These are phyloP conservation scores for Mitragyna speciosa DNA, from an alignment of 257 asterid species.

Conservation along the genomic window DNA sequence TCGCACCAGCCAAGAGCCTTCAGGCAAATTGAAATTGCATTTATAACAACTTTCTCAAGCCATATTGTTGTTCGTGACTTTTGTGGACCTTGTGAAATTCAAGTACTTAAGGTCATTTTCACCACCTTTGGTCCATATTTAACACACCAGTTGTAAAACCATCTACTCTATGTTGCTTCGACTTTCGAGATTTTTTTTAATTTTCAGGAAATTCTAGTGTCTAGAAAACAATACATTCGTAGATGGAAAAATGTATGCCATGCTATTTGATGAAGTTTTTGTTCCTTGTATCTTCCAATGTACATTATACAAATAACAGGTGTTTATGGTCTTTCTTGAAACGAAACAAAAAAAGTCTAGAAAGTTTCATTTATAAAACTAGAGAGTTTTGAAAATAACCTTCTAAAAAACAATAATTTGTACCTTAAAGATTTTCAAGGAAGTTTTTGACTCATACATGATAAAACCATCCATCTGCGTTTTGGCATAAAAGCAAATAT, in stretches of 20 bases:
- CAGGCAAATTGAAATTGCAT: neutral
- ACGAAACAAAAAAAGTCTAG: no score
- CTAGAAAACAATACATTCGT: neutral
- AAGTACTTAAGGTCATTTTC: slow-evolving; percentile 11
- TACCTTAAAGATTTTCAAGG: no score
- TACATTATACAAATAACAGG: no score
- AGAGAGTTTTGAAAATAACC: no score
- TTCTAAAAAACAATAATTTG: no score
- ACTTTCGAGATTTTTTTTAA: neutral
- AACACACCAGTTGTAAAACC: neutral
- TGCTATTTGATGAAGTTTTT: neutral
- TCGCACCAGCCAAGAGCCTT: neutral
- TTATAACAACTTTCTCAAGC: neutral
- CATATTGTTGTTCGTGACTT: neutral
- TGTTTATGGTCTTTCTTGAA: no score
- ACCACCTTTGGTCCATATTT: neutral
- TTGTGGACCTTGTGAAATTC: slow-evolving; percentile 3
- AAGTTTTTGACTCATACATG: no score
- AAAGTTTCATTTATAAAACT: no score
- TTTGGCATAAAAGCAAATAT: no score
- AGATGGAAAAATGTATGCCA: neutral
- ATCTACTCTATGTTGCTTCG: neutral
- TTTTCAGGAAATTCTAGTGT: neutral
- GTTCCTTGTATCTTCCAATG: no score
- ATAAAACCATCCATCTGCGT: no score